Evolutionary conservation across 2,329 filamentous ascomycete species (phyloP), one percentile per base, ranked within the genome.

Genomic region (Stagonosporopsis chrysanthemi): DNA sequence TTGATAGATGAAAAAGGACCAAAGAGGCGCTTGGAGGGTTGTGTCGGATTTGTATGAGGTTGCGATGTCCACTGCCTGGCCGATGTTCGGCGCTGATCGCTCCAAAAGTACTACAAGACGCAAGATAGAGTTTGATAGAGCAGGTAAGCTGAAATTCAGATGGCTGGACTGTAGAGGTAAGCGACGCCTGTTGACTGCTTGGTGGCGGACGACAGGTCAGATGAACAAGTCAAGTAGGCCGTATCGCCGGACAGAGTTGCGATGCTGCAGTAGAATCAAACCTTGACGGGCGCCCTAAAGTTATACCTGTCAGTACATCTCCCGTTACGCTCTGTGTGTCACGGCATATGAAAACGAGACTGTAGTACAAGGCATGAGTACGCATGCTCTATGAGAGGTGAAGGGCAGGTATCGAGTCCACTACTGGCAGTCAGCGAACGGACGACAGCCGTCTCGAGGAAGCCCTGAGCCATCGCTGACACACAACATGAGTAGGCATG

Each of bases 231-330:
- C 23, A 26, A 35, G 17, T 44, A 23, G n/a, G 23, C 22, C 5
- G 28, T 26, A 26, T 43, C 28, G 42, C 7, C 29, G 26, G 24
- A 39, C 31, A 47, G 23, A 52, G 19, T 6, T 63, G 60, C 38
- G 19, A 29, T 36, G n/a, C 28, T 22, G 22, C 17, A 23, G 31
- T 19, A 19, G 36, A 52, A 52, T 58, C 14, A 57, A 70, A 61
- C 59, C 62, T 68, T 64, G 65, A 64, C 55, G 51, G 45, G 36
- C 45, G 60, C 43, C 29, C 51, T 67, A 55, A 65, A 64, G 62
- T 65, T 66, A 68, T 70, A 69, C 64, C 64, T 66, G 60, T 59
- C 62, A 68, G 69, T 69, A 60, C 70, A 69, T 69, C 59, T 63
- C 57, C 56, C 60, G 58, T 65, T 63, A 67, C 70, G 48, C 54